These are phyloP conservation scores for Kuraishia cidri DNA, from an alignment of 805 yeast species.

Conservation along the genomic window DNA sequence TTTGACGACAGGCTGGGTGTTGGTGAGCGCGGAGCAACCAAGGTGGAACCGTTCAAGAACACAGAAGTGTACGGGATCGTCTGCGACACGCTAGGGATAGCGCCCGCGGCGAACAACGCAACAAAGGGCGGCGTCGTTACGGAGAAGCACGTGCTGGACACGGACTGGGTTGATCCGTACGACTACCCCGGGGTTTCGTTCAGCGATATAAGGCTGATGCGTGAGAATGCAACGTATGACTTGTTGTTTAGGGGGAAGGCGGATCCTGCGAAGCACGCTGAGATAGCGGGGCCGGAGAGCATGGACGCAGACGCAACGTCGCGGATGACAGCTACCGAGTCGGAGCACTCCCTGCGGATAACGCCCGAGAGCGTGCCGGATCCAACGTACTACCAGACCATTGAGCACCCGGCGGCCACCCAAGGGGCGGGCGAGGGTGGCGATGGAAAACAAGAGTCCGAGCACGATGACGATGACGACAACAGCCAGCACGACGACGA, in stretches of 20 bases:
- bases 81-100: slow-evolving; percentile 49
- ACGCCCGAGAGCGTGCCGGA: slow-evolving; percentile 6
- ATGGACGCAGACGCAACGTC: slow-evolving; percentile 4
- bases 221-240: slow-evolving; percentile 45
- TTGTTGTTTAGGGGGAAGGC: slow-evolving; percentile 15
- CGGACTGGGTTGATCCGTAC: slow-evolving; percentile 36
- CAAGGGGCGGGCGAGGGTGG: slow-evolving; percentile 9
- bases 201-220: slow-evolving; percentile 29
- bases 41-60: slow-evolving; percentile 60
- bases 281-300: slow-evolving; percentile 1
- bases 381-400: slow-evolving; percentile 4
- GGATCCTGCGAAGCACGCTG: background rate
- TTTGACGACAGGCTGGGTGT: slow-evolving; percentile 27
- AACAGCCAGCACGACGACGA: slow-evolving; percentile 10
- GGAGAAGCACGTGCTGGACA: slow-evolving; percentile 19
- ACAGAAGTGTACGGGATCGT: slow-evolving; percentile 66
- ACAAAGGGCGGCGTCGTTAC: slow-evolving; percentile 11
- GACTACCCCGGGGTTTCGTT: slow-evolving; percentile 44
- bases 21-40: slow-evolving; percentile 20
- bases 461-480: slow-evolving; percentile 7
- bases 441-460: slow-evolving; percentile 8
- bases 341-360: slow-evolving; percentile 3
- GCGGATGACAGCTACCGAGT: slow-evolving; percentile 3
- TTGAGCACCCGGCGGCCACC: slow-evolving; percentile 1
- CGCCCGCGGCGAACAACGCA: slow-evolving; percentile 46